A percentile compares a stretch with the other conserved stretches of the same genome.
Conservation (phyloP, 2,329 filamentous ascomycete genomes). For the Pseudophaeomoniella oleicola region DNA sequence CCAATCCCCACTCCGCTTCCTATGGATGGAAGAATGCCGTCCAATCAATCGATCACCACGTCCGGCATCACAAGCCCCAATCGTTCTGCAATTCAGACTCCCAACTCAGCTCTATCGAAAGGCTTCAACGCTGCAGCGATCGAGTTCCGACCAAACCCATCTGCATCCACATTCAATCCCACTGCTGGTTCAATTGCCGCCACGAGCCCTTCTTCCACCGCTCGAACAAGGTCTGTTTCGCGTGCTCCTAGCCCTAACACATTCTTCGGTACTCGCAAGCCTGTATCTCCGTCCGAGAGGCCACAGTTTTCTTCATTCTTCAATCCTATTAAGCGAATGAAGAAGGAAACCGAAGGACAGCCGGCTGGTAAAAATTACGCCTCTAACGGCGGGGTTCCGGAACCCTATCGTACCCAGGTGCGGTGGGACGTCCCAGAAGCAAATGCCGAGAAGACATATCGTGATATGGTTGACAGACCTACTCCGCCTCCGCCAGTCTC, state of each 20-base stretch:
- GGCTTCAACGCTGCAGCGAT: slow-evolving; percentile 43
- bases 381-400: slow-evolving; percentile 68
- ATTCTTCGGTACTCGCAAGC: slow-evolving; percentile 59
- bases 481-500: slow-evolving; percentile 47
- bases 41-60: slow-evolving; percentile 13
- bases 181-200: slow-evolving; percentile 42
- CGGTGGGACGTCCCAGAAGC: slow-evolving; percentile 65
- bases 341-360: slow-evolving; percentile 19
- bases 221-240: slow-evolving; percentile 34
- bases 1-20: slow-evolving; percentile 63
- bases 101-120: slow-evolving; percentile 35
- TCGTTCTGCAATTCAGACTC: slow-evolving; percentile 33
- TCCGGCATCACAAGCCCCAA: slow-evolving; percentile 27
- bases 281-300: slow-evolving; percentile 42
- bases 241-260: slow-evolving; percentile 32
- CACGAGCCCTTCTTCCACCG: slow-evolving; percentile 56
- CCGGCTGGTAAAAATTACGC: slow-evolving; percentile 43
- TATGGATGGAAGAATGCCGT: slow-evolving; percentile 25
- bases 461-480: slow-evolving; percentile 62
- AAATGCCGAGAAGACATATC: slow-evolving; percentile 63
- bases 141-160: slow-evolving; percentile 77
- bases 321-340: slow-evolving; percentile 54
- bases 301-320: slow-evolving; percentile 41
- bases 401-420: slow-evolving; percentile 69
- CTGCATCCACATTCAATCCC: slow-evolving; percentile 69